A percentile compares a stretch with the other conserved stretches of the same genome.
phyloP scores from a whole-genome alignment of 2,329 filamentous ascomycete species.

The Mycocentrospora acerina region DNA sequence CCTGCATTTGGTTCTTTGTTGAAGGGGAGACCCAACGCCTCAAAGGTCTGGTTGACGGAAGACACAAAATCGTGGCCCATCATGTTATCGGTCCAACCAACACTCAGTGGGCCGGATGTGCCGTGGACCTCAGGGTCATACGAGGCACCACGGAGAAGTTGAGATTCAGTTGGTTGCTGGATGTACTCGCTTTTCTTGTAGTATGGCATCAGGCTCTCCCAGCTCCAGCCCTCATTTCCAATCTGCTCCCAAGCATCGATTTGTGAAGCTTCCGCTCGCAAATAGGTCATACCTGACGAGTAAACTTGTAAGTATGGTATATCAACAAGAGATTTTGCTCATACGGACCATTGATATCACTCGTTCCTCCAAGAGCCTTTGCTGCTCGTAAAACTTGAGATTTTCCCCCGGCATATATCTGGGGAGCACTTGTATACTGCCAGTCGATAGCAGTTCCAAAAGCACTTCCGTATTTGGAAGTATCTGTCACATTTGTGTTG shows the following conservation, averaged over 20 bases:
- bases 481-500: conserved; percentile 34
- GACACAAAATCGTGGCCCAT: conserved; percentile 24
- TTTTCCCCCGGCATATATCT: conserved; percentile 38
- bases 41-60: conserved; percentile 42
- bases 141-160: conserved; percentile 23
- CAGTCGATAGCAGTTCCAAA: conserved; percentile 42
- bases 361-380: conserved; percentile 47
- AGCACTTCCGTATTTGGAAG: conserved; percentile 23
- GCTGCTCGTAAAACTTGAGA: conserved; percentile 42
- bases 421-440: conserved; percentile 42
- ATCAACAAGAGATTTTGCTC: no score
- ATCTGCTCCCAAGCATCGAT: conserved; percentile 38
- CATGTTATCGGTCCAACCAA: conserved; percentile 32
- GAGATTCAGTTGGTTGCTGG: conserved; percentile 15
- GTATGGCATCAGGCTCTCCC: conserved; percentile 30
- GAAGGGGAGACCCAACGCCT: conserved; percentile 37
- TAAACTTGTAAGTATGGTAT: no score
- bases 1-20: conserved; percentile 49
- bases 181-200: conserved; percentile 33
- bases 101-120: conserved; percentile 23
- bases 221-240: conserved; percentile 38
- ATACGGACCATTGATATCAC: conserved; percentile 49
- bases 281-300: conserved; percentile 42
- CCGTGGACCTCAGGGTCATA: conserved; percentile 26
- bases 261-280: conserved; percentile 35